These are phyloP conservation scores for Hypoxylon rickii DNA, from an alignment of 495 filamentous ascomycete genomes.

Conservation along the genomic window DNA sequence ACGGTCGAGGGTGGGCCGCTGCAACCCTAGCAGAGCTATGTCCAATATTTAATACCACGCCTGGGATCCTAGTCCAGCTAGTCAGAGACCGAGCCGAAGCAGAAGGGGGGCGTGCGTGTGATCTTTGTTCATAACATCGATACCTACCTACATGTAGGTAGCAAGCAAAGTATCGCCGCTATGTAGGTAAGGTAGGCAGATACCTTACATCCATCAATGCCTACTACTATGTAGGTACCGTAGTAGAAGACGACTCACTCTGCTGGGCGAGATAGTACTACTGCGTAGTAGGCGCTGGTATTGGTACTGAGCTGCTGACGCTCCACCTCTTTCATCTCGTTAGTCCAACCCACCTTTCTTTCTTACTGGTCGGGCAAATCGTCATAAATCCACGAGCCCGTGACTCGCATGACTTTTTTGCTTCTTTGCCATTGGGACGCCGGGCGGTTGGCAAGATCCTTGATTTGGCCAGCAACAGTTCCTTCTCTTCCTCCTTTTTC, in stretches of 20 bases:
- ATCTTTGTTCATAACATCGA: too few relatives aligned
- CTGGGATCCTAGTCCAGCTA: conserved; percentile 25
- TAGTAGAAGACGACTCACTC: too few relatives aligned
- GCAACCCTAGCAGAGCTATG: conserved; percentile 39
- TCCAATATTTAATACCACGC: conserved; percentile 42
- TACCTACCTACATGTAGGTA: too few relatives aligned
- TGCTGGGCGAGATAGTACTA: too few relatives aligned
- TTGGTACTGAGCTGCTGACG: conserved; percentile 28
- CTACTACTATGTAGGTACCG: too few relatives aligned
- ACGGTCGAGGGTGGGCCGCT: conserved; percentile 34
- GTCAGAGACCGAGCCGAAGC: conserved; percentile 30
- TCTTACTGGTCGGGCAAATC: conserved; percentile 37
- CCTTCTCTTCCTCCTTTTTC: too few relatives aligned
- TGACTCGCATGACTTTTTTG: conserved; percentile 45
- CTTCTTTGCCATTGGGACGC: conserved; percentile 31
- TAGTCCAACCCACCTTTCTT: conserved; percentile 25
- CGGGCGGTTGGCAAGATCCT: conserved; percentile 34
- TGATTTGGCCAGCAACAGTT: conserved; percentile 28
- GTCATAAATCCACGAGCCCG: conserved; percentile 46
- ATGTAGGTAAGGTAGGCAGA: too few relatives aligned
- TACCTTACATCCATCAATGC: too few relatives aligned
- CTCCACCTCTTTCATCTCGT: conserved; percentile 35
- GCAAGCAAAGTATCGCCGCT: too few relatives aligned
- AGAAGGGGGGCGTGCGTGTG: conserved; percentile 37
- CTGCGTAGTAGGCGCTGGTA: conserved; percentile 7